Evolutionary conservation across 2,329 filamentous ascomycete species (phyloP).

Genomic region (Lasiodiplodia sp.): DNA sequence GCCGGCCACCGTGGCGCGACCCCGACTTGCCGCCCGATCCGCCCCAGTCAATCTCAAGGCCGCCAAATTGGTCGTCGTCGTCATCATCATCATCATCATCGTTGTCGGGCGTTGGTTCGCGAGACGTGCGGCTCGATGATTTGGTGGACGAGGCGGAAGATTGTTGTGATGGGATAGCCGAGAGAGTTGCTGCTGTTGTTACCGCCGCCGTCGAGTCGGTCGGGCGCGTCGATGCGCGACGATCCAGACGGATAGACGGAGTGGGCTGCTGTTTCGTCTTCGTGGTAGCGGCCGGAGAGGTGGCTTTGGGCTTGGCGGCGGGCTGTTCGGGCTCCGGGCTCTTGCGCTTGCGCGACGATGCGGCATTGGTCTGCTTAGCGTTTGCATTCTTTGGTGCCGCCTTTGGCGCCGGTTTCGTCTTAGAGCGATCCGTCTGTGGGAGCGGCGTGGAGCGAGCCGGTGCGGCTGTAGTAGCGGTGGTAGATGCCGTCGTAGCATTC

Average conservation of each 20-base stretch:
- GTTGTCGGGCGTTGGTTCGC: constrained; percentile 29
- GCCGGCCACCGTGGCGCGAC: constrained; percentile 31
- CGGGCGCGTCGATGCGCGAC: constrained; percentile 39
- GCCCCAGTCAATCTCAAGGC: constrained; percentile 44
- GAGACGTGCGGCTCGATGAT: constrained; percentile 25
- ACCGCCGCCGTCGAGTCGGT: background rate
- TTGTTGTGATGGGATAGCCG: constrained; percentile 29
- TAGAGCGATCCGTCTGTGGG: background rate
- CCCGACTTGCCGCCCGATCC: constrained; percentile 33
- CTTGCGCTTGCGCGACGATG: constrained; percentile 39
- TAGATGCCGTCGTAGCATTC: background rate
- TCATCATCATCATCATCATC: constrained; percentile 38
- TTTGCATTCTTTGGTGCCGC: background rate
- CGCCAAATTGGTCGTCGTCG: constrained; percentile 30
- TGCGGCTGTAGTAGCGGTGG: background rate
- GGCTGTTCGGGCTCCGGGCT: constrained; percentile 32
- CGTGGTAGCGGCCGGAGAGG: constrained; percentile 6
- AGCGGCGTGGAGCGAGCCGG: constrained; percentile 15
- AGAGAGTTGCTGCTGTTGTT: constrained; percentile 17
- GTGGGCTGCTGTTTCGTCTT: constrained; percentile 22
- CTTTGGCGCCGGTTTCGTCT: constrained; percentile 17
- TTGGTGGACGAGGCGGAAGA: constrained; percentile 24
- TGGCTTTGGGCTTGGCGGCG: constrained; percentile 35
- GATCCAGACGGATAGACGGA: constrained; percentile 45
- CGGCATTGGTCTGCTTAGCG: background rate